A percentile compares a stretch with the other conserved stretches of the same genome.
These are phyloP conservation scores for Solanum lignicaule DNA, from an alignment of 257 asterid genomes.

Conservation along the genomic window DNA sequence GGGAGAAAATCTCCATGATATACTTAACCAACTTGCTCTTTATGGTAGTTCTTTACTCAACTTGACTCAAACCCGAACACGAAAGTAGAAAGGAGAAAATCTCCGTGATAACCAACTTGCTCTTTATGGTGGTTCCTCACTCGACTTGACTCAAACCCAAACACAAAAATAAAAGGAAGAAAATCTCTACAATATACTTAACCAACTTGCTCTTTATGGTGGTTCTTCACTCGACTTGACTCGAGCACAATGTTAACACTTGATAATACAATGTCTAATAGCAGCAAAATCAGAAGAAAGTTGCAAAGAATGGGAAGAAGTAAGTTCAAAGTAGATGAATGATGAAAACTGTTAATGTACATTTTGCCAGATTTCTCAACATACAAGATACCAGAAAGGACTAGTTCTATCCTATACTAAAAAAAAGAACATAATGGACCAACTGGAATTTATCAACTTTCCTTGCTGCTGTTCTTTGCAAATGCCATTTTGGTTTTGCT, in stretches of 20 bases:
- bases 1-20: background rate
- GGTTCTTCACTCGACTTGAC: no score
- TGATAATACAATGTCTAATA: background rate
- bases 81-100: no score
- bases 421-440: background rate
- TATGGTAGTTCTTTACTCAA: background rate
- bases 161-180: no score
- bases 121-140: no score
- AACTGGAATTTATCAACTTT: background rate
- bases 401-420: background rate
- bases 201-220: no score
- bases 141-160: no score
- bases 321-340: no score
- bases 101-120: accelerated
- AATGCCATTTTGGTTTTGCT: background rate
- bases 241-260: background rate
- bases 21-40: background rate
- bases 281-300: background rate
- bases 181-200: no score
- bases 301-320: background rate
- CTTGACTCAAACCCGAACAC: no score
- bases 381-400: background rate
- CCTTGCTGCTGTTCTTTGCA: constrained; percentile 7
- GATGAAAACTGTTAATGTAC: background rate
- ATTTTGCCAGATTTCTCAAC: background rate